phyloP scores from a whole-genome alignment of 345 rosid species.

The Eucalyptus microcorys region DNA sequence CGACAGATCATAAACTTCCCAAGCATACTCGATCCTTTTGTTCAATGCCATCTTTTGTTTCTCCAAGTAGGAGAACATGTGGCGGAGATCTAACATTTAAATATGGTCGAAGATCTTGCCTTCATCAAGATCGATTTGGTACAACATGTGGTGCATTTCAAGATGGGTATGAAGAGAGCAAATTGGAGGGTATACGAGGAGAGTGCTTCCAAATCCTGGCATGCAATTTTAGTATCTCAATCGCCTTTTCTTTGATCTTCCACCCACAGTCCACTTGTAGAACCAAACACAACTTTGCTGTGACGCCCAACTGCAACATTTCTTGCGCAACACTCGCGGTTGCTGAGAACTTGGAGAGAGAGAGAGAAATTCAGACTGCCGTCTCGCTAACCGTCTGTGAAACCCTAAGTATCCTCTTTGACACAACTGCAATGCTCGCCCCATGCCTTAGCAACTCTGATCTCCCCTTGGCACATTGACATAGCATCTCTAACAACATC shows the following conservation, averaged over 20 bases:
- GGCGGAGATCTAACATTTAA: neutral
- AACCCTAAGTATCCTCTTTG: slow-evolving; percentile 23
- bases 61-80: neutral
- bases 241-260: slow-evolving; percentile 24
- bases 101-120: neutral
- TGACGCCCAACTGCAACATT: slow-evolving; percentile 30
- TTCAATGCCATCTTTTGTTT: neutral
- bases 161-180: slow-evolving; percentile 16
- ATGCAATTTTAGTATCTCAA: slow-evolving; percentile 20
- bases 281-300: slow-evolving; percentile 29
- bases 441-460: slow-evolving; percentile 18
- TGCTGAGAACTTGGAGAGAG: slow-evolving; percentile 13
- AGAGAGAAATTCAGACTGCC: slow-evolving; percentile 20
- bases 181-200: slow-evolving; percentile 13
- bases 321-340: slow-evolving; percentile 12
- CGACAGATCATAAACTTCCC: neutral
- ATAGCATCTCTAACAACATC: slow-evolving; percentile 13
- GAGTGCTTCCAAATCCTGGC: slow-evolving; percentile 25
- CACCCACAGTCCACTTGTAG: slow-evolving; percentile 14
- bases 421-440: slow-evolving; percentile 22
- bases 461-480: slow-evolving; percentile 35
- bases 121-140: neutral
- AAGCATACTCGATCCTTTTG: neutral
- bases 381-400: slow-evolving; percentile 26
- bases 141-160: neutral